phyloP scores from a whole-genome alignment of 805 yeast genomes.

The Scheffersomyces ergatensis region DNA sequence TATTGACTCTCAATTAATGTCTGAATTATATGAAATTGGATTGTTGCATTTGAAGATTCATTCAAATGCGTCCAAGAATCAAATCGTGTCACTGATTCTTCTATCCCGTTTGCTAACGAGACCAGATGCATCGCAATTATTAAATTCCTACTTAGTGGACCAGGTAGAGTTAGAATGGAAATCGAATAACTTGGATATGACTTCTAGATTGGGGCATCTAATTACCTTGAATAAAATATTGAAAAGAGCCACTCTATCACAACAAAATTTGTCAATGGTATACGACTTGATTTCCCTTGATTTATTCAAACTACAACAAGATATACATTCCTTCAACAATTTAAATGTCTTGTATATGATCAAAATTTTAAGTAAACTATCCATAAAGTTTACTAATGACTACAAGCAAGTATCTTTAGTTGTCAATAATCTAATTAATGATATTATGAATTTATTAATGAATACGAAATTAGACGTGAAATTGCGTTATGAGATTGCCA shows the following conservation, averaged over 20 bases:
- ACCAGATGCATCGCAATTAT: conserved; percentile 34
- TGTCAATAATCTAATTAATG: conserved; percentile 44
- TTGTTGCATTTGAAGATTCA: conserved; percentile 23
- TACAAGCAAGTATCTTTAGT: conserved; percentile 46
- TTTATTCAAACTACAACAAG: conserved; percentile 11
- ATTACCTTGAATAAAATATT: conserved; percentile 39
- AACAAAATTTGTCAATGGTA: conserved; percentile 8
- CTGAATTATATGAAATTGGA: conserved; percentile 34
- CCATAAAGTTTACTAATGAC: conserved; percentile 21
- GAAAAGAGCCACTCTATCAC: conserved; percentile 13
- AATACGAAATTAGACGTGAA: conserved; percentile 48
- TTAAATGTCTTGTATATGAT: conserved; percentile 25
- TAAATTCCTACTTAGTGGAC: conserved; percentile 15
- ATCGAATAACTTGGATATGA: not conserved
- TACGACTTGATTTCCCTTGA: conserved; percentile 14
- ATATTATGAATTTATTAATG: conserved; percentile 27
- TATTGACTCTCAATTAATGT: conserved; percentile 30
- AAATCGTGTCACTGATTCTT: conserved; percentile 50
- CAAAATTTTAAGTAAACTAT: conserved; percentile 36
- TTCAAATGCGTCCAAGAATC: conserved; percentile 53
- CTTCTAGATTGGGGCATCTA: conserved; percentile 30
- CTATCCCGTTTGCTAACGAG: conserved; percentile 55
- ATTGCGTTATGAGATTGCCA: conserved; percentile 65
- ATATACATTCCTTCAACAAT: conserved; percentile 7
- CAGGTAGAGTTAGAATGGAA: conserved; percentile 18